Conservation (phyloP, 805 yeast genomes). For the Ogataea pignaliae region DNA sequence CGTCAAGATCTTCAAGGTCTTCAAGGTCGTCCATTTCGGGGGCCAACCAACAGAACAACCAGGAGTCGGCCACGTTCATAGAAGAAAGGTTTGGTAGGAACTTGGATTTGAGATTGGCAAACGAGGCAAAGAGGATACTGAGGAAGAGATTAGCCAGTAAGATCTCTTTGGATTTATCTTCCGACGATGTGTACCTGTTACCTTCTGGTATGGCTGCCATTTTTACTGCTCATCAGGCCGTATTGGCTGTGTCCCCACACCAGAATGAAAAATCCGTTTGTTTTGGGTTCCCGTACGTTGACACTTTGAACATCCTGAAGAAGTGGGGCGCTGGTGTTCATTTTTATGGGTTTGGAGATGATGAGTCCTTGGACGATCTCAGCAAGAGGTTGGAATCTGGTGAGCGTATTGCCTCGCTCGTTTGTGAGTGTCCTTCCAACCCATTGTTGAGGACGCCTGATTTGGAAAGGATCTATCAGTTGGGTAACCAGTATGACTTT, state of each 20-base stretch:
- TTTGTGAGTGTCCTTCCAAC: conserved; percentile 93
- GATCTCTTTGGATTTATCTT: conserved; percentile 32
- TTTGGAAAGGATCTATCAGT: conserved; percentile 53
- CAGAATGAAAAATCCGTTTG: conserved; percentile 67
- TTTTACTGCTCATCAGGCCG: conserved; percentile 66
- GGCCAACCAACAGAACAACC: conserved; percentile 16
- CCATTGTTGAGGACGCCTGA: conserved; percentile 89
- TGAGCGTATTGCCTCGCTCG: conserved; percentile 66
- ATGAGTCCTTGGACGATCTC: conserved; percentile 57
- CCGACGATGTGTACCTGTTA: conserved; percentile 71
- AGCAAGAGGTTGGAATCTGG: conserved; percentile 59
- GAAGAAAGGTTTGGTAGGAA: conserved; percentile 92
- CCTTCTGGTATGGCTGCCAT: conserved; percentile 94
- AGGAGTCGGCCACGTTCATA: conserved; percentile 61
- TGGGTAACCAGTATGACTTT: conserved; percentile 69
- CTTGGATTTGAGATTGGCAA: conserved; percentile 69
- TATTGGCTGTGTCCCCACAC: conserved; percentile 11
- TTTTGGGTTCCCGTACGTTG: conserved; percentile 95
- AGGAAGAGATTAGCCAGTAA: conserved; percentile 71
- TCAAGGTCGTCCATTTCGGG: conserved; percentile 1
- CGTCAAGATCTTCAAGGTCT: conserved; percentile 26
- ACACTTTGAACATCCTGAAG: conserved; percentile 76
- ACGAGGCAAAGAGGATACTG: conserved; percentile 71
- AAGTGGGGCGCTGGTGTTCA: conserved; percentile 92
- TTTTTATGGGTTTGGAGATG: conserved; percentile 83